phyloP scores from a whole-genome alignment of 2,329 filamentous ascomycete species.

The Bertia moriformis region DNA sequence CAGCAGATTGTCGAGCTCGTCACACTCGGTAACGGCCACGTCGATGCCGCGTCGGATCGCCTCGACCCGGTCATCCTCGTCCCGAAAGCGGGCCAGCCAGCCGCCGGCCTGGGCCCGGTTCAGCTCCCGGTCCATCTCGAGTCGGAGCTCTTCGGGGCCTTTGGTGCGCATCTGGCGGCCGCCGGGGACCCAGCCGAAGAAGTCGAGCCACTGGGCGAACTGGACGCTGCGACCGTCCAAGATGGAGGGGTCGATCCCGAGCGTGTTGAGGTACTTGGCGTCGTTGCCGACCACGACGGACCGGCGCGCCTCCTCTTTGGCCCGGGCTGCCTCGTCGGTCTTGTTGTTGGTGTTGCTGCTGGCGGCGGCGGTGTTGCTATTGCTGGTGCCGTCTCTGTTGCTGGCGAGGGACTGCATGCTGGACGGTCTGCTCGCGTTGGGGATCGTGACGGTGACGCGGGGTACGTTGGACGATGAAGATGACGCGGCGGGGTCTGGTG shows the following conservation, averaged over 20 bases:
- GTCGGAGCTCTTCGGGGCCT: conserved; percentile 66
- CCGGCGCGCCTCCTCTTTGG: conserved; percentile 35
- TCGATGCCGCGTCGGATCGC: conserved; percentile 79
- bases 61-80: conserved; percentile 80
- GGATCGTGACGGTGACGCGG: conserved; percentile 41
- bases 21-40: conserved; percentile 81
- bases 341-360: conserved; percentile 8
- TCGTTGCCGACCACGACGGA: conserved; percentile 60
- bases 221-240: conserved; percentile 65
- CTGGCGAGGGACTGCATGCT: conserved; percentile 23
- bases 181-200: conserved; percentile 75
- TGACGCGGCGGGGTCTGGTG: conserved; percentile 7
- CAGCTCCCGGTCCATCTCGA: conserved; percentile 73
- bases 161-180: conserved; percentile 60
- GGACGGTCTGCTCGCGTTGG: conserved; percentile 22
- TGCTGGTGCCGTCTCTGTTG: conserved; percentile 9
- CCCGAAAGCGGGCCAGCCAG: conserved; percentile 71
- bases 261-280: conserved; percentile 58
- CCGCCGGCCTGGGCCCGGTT: conserved; percentile 83
- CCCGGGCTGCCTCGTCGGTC: conserved; percentile 9
- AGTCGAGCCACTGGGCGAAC: conserved; percentile 68
- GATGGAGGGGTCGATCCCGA: conserved; percentile 66
- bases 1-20: conserved; percentile 84
- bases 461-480: conserved; percentile 26
- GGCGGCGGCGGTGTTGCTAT: too few relatives aligned